Evolutionary conservation across 106 monocot genomes (phyloP).

Genomic region (Narthecium ossifragum): DNA sequence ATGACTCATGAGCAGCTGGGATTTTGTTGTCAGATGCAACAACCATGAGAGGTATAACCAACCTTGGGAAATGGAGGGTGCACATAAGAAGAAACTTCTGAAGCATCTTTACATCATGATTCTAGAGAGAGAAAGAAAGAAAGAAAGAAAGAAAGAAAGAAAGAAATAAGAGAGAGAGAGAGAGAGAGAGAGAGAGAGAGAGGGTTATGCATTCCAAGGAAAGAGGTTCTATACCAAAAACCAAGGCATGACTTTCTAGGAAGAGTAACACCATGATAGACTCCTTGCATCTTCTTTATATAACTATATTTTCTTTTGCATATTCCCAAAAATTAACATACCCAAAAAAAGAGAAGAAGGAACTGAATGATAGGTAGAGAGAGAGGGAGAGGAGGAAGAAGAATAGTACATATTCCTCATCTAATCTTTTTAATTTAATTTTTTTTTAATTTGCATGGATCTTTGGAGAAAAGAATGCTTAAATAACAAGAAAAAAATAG

Average conservation of each 20-base stretch:
- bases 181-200: no score
- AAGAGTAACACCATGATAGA: conserved; percentile 13
- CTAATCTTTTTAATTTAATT: no score
- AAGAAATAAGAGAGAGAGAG: no score
- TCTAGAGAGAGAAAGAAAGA: background rate
- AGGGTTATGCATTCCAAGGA: no score
- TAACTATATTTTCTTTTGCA: background rate
- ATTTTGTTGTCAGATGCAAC: conserved; percentile 19
- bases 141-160: background rate
- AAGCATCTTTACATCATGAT: background rate
- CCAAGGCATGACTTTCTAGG: conserved; percentile 9
- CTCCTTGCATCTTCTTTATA: conserved; percentile 5
- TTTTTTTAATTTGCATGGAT: no score
- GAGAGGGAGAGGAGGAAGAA: background rate
- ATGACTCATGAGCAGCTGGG: background rate
- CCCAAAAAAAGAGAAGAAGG: background rate
- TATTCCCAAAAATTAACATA: background rate
- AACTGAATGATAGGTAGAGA: background rate
- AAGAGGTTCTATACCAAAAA: background rate
- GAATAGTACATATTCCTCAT: conserved; percentile 9
- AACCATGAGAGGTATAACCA: conserved; percentile 12
- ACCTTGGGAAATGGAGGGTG: background rate
- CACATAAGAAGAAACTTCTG: background rate
- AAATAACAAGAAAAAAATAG: no score
- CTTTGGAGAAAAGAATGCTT: no score